Evolutionary conservation across 2,329 filamentous ascomycete genomes (phyloP).

Genomic region (Blastomyces emzantsi): DNA sequence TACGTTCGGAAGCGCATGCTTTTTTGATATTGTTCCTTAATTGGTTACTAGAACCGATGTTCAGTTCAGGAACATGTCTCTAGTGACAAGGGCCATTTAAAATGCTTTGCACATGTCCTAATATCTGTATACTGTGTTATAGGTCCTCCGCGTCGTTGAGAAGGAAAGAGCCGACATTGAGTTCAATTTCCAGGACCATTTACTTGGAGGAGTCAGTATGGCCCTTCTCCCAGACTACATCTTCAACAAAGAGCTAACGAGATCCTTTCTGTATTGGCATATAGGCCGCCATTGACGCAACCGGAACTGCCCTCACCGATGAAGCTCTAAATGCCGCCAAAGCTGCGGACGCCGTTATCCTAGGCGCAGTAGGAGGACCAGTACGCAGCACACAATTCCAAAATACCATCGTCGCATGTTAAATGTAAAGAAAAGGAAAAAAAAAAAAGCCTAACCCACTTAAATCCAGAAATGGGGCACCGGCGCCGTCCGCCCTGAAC

Average conservation of each 20-base stretch:
- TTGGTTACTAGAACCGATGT: not conserved
- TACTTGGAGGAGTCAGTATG: constrained; percentile 76
- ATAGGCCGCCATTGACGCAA: constrained; percentile 79
- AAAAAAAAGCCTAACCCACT: not conserved
- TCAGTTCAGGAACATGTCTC: not conserved
- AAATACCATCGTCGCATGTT: constrained; percentile 7
- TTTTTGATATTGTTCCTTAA: not conserved
- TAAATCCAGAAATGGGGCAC: constrained; percentile 68
- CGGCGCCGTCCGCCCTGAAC: constrained; percentile 76
- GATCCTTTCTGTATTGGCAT: not conserved
- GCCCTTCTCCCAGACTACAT: constrained; percentile 11
- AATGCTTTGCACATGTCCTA: not conserved
- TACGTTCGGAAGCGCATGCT: constrained; percentile 35
- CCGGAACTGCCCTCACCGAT: constrained; percentile 69
- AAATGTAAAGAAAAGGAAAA: not conserved
- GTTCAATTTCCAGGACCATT: constrained; percentile 84
- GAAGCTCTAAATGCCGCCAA: constrained; percentile 76
- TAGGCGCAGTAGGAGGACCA: constrained; percentile 92
- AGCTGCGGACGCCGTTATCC: constrained; percentile 76
- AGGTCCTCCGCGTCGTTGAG: constrained; percentile 75
- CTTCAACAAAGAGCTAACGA: not conserved
- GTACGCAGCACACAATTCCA: constrained; percentile 19
- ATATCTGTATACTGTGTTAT: constrained; percentile 9
- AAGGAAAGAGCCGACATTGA: constrained; percentile 59
- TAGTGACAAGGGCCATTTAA: not conserved